A percentile compares a stretch with the other conserved stretches of the same genome.
phyloP scores from a whole-genome alignment of 805 yeast genomes.

The Candida fluviatilis region DNA sequence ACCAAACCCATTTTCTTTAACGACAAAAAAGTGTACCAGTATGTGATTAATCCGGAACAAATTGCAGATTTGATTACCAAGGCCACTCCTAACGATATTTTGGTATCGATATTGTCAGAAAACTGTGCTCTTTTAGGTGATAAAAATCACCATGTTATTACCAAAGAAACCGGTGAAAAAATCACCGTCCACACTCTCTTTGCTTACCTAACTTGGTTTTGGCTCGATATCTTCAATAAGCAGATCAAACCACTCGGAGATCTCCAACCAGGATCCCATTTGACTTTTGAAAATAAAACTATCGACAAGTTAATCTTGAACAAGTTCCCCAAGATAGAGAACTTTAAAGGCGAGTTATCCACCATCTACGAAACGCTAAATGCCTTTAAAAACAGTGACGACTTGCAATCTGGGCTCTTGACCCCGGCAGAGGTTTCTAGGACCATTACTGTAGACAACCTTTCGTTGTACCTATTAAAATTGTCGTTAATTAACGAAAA shows the following conservation, averaged over 20 bases:
- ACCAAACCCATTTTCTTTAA: conserved; percentile 16
- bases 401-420: conserved; percentile 10
- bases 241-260: conserved; percentile 14
- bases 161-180: conserved; percentile 10
- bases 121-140: conserved; percentile 28
- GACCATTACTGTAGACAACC: conserved; percentile 12
- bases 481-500: conserved; percentile 4
- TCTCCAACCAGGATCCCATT: conserved; percentile 7
- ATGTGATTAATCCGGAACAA: conserved; percentile 31
- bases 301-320: neutral
- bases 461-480: conserved; percentile 8
- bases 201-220: conserved; percentile 22
- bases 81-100: conserved; percentile 25
- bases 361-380: neutral
- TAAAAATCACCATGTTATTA: conserved; percentile 16
- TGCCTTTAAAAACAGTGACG: conserved; percentile 14
- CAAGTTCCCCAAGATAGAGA: neutral
- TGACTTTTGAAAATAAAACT: conserved; percentile 10
- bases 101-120: conserved; percentile 25
- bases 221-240: conserved; percentile 26
- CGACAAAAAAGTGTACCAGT: conserved; percentile 16
- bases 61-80: conserved; percentile 30
- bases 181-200: conserved; percentile 20
- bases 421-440: conserved; percentile 7
- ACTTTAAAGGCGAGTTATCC: neutral